These are phyloP conservation scores for Allantophomopsis lycopodina DNA, from an alignment of 2,329 filamentous ascomycete genomes.

Conservation along the genomic window DNA sequence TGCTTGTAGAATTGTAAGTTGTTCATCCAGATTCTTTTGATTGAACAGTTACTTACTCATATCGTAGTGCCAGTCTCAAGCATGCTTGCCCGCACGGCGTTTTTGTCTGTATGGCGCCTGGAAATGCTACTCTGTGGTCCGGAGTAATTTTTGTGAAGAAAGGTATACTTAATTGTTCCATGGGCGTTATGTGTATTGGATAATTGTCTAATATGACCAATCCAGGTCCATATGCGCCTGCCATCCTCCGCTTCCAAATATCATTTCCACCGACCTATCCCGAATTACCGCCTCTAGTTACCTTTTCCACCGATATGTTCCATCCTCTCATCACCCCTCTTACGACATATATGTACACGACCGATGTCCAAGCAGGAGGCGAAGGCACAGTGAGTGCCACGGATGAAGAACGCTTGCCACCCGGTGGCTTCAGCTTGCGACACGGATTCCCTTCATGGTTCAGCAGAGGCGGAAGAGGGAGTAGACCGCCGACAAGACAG, in stretches of 20 bases:
- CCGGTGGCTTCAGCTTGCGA: slow-evolving; percentile 78
- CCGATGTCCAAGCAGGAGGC: slow-evolving; percentile 58
- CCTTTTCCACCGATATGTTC: slow-evolving; percentile 86
- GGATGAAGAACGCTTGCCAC: slow-evolving; percentile 71
- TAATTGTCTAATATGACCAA: slow-evolving; percentile 1
- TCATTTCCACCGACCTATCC: slow-evolving; percentile 77
- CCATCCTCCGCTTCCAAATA: slow-evolving; percentile 81
- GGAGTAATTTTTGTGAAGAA: slow-evolving; percentile 86
- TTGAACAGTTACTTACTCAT: slow-evolving; percentile 4
- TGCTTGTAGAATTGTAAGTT: slow-evolving; percentile 18
- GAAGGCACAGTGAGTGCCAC: slow-evolving; percentile 69
- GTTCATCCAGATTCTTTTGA: neutral
- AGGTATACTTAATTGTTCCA: slow-evolving; percentile 36
- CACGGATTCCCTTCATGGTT: slow-evolving; percentile 93
- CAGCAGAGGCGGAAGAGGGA: slow-evolving; percentile 36
- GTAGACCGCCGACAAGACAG: slow-evolving; percentile 28
- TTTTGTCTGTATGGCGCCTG: slow-evolving; percentile 73
- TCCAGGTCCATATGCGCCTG: slow-evolving; percentile 75
- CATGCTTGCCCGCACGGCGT: slow-evolving; percentile 74
- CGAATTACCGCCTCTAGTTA: slow-evolving; percentile 65
- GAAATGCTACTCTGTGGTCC: slow-evolving; percentile 71
- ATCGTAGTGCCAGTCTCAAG: slow-evolving; percentile 59
- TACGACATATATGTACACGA: slow-evolving; percentile 89
- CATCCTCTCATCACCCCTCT: slow-evolving; percentile 85
- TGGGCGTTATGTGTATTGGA: neutral